Base-by-base conservation (phyloP, 176 grass and related monocot species). In the Carex cristatella region DNA sequence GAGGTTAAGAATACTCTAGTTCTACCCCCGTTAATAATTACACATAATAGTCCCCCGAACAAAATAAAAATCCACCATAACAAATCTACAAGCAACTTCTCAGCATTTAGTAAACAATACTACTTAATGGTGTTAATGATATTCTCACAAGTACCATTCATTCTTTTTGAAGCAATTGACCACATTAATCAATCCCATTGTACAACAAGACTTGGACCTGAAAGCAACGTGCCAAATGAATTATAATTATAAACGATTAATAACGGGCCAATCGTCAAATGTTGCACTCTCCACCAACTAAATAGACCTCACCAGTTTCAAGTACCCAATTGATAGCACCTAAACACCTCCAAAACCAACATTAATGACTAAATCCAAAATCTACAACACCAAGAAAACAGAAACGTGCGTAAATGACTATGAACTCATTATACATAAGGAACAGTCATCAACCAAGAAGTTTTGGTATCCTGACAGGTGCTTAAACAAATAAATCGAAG, bases 381-480 rank as follows among this genome's bases (percentile, higher is more conserved):
- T 83, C 80, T 28, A 65, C 30, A 82, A 48, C 62, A 65, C 8
- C 19, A 46, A 18, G 31, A 51, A 32, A 49, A 49, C 11, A 67
- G 6, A 65, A 83, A 15, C 40, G 31, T 16, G 40, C 19, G 44
- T 83, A 67, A 46, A 83, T 83, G 15, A 15, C 78, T 62, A 80
- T 80, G 13, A 53, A 53, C 80, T 83, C 80, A 83, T 63, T 68
- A 67, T 65, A 83, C 80, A 83, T 15, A 42, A 82, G 35, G 35
- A 64, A 65, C 14, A 82, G 61, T 49, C 10, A 80, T 60, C 14
- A 65, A 51, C 23, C 60, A 76, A 54, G 48, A 79, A 33, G 37
- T 58, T 79, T 79, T 18, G 53, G 51, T n/a, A 79, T 58, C 13
- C 49, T 79, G 74, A 79, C 74, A 79, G 53, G 53, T 79, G 53